phyloP scores from a whole-genome alignment of 345 rosid species.

The Corymbia maculata region DNA sequence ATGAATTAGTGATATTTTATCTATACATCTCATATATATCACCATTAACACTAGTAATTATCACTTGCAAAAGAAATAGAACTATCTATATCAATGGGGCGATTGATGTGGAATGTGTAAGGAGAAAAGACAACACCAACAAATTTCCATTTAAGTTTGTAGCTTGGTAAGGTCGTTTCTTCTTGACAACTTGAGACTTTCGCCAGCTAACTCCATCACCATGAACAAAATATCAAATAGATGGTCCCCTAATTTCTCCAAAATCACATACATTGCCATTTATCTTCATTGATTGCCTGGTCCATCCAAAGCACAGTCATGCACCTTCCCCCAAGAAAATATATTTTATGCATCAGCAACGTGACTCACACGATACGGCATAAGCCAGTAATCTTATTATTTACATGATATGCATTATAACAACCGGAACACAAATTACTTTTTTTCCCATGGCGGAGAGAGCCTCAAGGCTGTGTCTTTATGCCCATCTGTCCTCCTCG shows the following conservation, averaged over 20 bases:
- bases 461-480: not conserved
- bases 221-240: not conserved
- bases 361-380: not conserved
- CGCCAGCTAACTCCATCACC: not conserved
- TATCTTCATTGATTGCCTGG: not conserved
- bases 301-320: not conserved
- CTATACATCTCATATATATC: not conserved
- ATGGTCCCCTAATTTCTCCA: not conserved
- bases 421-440: not conserved
- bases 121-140: not conserved
- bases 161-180: not conserved
- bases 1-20: not conserved
- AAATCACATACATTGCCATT: not conserved
- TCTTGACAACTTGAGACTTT: not conserved
- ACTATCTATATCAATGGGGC: not conserved
- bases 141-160: not conserved
- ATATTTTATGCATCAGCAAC: not conserved
- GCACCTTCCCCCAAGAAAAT: not conserved
- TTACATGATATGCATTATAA: not conserved
- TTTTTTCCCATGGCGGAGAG: not conserved
- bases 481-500: not conserved
- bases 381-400: not conserved
- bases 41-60: not conserved
- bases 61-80: not conserved
- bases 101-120: not conserved